phyloP scores from a whole-genome alignment of 2,329 filamentous ascomycete species.

The Pestalotiopsis sp. region DNA sequence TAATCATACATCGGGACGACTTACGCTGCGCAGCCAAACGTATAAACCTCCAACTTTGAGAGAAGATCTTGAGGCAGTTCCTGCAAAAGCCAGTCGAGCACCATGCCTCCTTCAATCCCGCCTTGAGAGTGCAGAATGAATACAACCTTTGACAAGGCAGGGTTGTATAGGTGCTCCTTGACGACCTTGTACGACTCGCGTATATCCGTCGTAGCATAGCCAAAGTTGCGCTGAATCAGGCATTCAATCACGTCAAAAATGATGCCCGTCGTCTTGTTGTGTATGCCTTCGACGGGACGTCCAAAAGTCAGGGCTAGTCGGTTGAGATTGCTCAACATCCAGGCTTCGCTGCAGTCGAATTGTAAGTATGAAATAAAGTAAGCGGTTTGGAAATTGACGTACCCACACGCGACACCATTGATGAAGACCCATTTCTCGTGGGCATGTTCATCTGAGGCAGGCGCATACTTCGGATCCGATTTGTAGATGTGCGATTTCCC shows the following conservation, averaged over 20 bases:
- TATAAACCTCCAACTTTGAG: slow-evolving; percentile 73
- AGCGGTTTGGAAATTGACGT: slow-evolving; percentile 26
- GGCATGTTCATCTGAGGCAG: slow-evolving; percentile 48
- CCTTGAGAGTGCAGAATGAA: slow-evolving; percentile 79
- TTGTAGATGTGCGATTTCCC: slow-evolving; percentile 48
- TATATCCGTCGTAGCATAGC: slow-evolving; percentile 70
- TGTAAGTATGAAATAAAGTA: neutral
- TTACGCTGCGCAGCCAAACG: slow-evolving; percentile 72
- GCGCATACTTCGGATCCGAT: slow-evolving; percentile 56
- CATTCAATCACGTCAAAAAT: slow-evolving; percentile 79
- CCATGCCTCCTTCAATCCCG: slow-evolving; percentile 71
- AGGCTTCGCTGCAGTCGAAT: slow-evolving; percentile 51
- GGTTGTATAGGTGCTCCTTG: slow-evolving; percentile 64
- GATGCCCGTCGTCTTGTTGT: slow-evolving; percentile 74
- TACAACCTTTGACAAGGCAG: slow-evolving; percentile 66
- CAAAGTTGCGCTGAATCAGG: slow-evolving; percentile 73
- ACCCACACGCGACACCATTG: slow-evolving; percentile 71
- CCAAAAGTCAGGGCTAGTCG: slow-evolving; percentile 72
- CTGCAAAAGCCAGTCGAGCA: slow-evolving; percentile 76
- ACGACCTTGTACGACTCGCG: slow-evolving; percentile 63
- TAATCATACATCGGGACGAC: neutral
- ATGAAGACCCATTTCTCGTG: slow-evolving; percentile 80
- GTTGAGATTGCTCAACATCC: slow-evolving; percentile 72
- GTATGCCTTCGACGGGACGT: slow-evolving; percentile 70
- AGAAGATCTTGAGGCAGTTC: slow-evolving; percentile 69